A percentile compares a stretch with the other conserved stretches of the same genome.
Evolutionary conservation across 441 rosid genomes (phyloP).

Genomic region (Macaranga tanarius): DNA sequence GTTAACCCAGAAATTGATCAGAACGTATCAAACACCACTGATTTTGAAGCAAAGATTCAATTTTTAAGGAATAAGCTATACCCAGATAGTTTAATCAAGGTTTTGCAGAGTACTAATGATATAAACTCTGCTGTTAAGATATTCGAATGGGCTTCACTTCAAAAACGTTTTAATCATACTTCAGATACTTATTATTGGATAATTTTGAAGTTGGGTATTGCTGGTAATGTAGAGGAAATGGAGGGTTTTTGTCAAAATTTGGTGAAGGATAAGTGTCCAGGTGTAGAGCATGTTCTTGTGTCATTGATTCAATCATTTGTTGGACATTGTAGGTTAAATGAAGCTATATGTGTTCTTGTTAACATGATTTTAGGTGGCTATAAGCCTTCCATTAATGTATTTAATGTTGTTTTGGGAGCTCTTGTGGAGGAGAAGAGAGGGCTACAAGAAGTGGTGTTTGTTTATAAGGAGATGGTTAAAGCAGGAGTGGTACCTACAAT

Average conservation of each 20-base stretch:
- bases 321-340: slow-evolving; percentile 33
- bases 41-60: slow-evolving; percentile 39
- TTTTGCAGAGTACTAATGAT: slow-evolving; percentile 41
- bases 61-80: slow-evolving; percentile 32
- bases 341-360: slow-evolving; percentile 41
- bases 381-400: slow-evolving; percentile 34
- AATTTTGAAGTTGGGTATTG: no score
- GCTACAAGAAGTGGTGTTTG: slow-evolving; percentile 41
- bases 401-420: slow-evolving; percentile 43
- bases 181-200: no score
- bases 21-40: slow-evolving; percentile 12
- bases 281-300: slow-evolving; percentile 33
- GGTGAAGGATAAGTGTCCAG: slow-evolving; percentile 35
- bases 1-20: slow-evolving; percentile 24
- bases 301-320: slow-evolving; percentile 42
- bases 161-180: no score
- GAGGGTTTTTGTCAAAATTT: slow-evolving; percentile 39
- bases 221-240: slow-evolving; percentile 13
- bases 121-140: slow-evolving; percentile 18
- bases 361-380: slow-evolving; percentile 37
- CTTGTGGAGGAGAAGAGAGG: slow-evolving; percentile 40
- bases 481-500: slow-evolving; percentile 43
- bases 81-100: slow-evolving; percentile 40
- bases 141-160: no score
- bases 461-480: slow-evolving; percentile 65